Conservation (phyloP, 345 rosid genomes). For the Brassica nigra region DNA sequence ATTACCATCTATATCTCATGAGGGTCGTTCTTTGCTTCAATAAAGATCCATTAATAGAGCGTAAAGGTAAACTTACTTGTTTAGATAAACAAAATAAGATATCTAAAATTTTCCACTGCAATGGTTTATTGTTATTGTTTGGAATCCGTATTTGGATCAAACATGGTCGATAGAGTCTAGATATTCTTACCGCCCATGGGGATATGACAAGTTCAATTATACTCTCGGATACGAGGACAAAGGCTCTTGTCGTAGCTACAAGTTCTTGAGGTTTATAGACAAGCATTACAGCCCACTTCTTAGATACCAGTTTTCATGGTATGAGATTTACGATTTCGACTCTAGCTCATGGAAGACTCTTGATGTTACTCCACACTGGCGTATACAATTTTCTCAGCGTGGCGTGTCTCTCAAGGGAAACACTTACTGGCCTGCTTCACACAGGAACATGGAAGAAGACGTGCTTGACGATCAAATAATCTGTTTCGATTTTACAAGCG, state of each 20-base stretch:
- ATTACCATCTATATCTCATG: not conserved
- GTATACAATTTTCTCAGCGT: not conserved
- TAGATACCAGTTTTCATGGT: not conserved
- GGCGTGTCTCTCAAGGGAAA: constrained; percentile 6
- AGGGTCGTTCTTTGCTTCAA: not conserved
- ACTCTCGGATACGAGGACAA: not conserved
- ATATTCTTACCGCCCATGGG: not conserved
- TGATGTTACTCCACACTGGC: not conserved
- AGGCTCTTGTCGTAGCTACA: not conserved
- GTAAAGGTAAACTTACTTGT: not conserved
- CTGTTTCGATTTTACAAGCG: constrained; percentile 1
- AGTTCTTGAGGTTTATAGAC: not conserved
- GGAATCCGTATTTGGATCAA: constrained; percentile 1
- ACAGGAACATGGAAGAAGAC: not conserved
- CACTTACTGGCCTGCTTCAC: not conserved
- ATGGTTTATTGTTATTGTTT: not conserved
- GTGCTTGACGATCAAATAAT: not conserved
- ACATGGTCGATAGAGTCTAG: not conserved
- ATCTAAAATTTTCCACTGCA: not conserved
- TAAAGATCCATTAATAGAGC: not conserved
- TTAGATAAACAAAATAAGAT: not conserved
- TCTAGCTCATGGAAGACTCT: not conserved
- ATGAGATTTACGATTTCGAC: not conserved
- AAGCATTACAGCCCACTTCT: not conserved
- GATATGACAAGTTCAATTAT: not conserved